phyloP scores from a whole-genome alignment of 164 flowering plant species.

The Euptelea pleiosperma region DNA sequence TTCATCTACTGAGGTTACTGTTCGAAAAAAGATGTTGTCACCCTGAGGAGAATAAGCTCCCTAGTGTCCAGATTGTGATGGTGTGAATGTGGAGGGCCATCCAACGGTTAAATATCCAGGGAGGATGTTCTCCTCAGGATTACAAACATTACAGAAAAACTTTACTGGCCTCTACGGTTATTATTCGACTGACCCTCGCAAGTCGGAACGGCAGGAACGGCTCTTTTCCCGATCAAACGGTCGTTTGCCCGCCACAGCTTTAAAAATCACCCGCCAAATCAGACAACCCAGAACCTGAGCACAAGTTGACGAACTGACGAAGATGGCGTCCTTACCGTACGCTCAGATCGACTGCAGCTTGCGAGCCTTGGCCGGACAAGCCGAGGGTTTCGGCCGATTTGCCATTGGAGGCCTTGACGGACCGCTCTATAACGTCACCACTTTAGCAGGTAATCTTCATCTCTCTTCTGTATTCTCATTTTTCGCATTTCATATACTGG shows the following conservation, averaged over 20 bases:
- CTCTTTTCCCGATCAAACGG: neutral
- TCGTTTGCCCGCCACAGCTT: conserved; percentile 2
- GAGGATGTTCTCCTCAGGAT: too few species aligned
- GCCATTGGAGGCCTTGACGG: conserved; percentile 87
- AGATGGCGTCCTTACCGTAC: conserved; percentile 43
- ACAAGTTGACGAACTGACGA: neutral
- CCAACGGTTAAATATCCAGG: too few species aligned
- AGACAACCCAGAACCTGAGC: neutral
- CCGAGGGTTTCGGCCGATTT: conserved; percentile 79
- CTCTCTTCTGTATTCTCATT: neutral
- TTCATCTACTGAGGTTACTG: too few species aligned
- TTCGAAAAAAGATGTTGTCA: too few species aligned
- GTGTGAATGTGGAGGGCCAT: too few species aligned
- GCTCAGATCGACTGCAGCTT: conserved; percentile 51
- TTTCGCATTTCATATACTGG: too few species aligned
- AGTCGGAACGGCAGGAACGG: conserved; percentile 14
- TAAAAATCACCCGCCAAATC: conserved; percentile 15
- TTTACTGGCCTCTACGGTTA: conserved; percentile 3
- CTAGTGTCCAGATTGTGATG: too few species aligned
- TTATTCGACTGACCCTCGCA: conserved; percentile 18
- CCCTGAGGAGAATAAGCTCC: too few species aligned
- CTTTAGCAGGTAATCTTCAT: conserved; percentile 54
- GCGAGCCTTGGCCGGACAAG: conserved; percentile 65
- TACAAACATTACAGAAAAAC: too few species aligned
- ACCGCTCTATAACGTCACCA: conserved; percentile 52